Percentiles rank a stretch among this genome's conserved stretches.
phyloP scores from a whole-genome alignment of 495 filamentous ascomycete species.

The Collariella sp. region DNA sequence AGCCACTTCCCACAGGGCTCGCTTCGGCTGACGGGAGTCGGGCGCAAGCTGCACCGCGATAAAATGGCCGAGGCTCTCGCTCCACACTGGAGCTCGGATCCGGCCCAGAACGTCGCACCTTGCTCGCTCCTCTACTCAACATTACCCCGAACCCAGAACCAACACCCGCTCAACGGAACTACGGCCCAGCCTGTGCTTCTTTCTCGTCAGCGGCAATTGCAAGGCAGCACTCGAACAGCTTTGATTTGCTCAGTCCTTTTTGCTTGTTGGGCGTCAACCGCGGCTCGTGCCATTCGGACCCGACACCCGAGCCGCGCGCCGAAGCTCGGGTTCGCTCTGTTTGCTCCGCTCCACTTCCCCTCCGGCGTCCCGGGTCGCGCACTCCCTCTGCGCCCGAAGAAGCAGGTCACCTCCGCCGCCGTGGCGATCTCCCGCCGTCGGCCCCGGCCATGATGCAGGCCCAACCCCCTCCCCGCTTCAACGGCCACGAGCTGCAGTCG shows the following conservation, averaged over 20 bases:
- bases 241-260: too few relatives aligned
- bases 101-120: too few relatives aligned
- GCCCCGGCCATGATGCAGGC: conserved; percentile 22
- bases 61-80: conserved; percentile 19
- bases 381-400: background rate
- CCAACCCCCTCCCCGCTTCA: conserved; percentile 14
- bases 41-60: conserved; percentile 6
- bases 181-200: background rate
- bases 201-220: background rate
- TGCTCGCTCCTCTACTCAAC: conserved; percentile 33
- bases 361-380: background rate
- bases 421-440: background rate
- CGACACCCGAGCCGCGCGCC: background rate
- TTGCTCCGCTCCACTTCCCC: background rate
- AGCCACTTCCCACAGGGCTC: background rate
- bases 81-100: conserved; percentile 7
- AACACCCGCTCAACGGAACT: background rate
- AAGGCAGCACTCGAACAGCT: background rate
- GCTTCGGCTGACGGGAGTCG: background rate
- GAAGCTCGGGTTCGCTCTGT: background rate
- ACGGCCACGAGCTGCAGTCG: conserved; percentile 16
- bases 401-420: background rate
- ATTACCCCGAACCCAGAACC: conserved; percentile 37
- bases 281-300: background rate
- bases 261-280: too few relatives aligned